Evolutionary conservation across 805 yeast species (phyloP), one percentile per base, ranked within the genome.

Genomic region (Yarrowia yakushimensis): DNA sequence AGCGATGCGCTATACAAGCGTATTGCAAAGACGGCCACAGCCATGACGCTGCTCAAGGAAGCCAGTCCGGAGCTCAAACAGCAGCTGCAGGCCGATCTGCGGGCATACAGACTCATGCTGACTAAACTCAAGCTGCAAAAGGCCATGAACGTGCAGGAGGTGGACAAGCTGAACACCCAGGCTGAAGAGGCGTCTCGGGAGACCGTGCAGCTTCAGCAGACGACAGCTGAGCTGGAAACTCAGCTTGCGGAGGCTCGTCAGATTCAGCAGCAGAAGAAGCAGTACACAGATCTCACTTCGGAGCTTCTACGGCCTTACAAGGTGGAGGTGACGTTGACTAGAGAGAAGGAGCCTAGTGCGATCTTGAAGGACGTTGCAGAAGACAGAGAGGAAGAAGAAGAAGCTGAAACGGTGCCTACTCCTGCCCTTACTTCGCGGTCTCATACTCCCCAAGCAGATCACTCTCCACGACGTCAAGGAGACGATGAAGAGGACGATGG

Each of bases 401-500:
- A 52, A 18, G 34, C 15, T 15, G 59, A 48, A 22, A 11, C 22
- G 3, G 33, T 9, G 2, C 41, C 41, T 33, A 34, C 28, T 2
- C 41, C 42, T 15, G 30, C 57, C 3, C 31, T 18, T 13, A 23
- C 15, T 15, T 33, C 57, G 17, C 27, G 57, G n/a, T 48, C 57
- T 15, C 41, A 48, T 20, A 48, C 57, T 15, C 57, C 57, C 4
- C 57, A 48, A 7, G 3, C n/a, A 10, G 41, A 48, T 7, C 42
- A n/a, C 12, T 48, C 57, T 20, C 57, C 57, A 4, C 25, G 59
- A 52, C 43, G 59, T 23, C 59, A 36, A 23, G 59, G 59, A 23
- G 59, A 50, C 17, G 59, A 50, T 1, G 59, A 52, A 10, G 68
- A 64, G 23, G 41, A 33, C 5, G 65, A 64, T 18, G 41, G n/a